These are phyloP conservation scores for Cordia subcordata DNA, from an alignment of 257 asterid genomes.

Conservation along the genomic window DNA sequence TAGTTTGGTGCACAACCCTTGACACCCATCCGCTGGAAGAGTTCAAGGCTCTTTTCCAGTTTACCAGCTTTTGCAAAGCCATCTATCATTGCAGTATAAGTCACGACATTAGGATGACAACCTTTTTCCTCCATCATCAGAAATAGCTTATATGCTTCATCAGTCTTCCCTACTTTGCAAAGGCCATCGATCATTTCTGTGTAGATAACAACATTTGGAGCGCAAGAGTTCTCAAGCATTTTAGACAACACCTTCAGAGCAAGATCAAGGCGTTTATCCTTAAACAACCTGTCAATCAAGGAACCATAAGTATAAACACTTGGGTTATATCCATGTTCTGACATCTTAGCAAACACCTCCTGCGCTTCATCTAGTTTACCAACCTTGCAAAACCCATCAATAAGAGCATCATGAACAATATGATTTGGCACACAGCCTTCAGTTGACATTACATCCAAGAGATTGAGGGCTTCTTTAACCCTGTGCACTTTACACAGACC, in stretches of 20 bases:
- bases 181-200: constrained; percentile 94
- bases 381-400: constrained; percentile 90
- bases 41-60: constrained; percentile 63
- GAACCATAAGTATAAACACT: constrained; percentile 78
- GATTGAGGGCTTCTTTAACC: constrained; percentile 70
- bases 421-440: constrained; percentile 79
- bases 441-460: constrained; percentile 60
- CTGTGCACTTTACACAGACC: constrained; percentile 88
- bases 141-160: constrained; percentile 84
- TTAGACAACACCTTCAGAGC: constrained; percentile 73
- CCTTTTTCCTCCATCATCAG: constrained; percentile 97
- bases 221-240: constrained; percentile 77
- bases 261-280: constrained; percentile 87
- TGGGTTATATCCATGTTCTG: constrained; percentile 63
- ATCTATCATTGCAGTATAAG: constrained; percentile 92
- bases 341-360: constrained; percentile 69
- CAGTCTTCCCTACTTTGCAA: constrained; percentile 81
- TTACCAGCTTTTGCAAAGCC: constrained; percentile 77
- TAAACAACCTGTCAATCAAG: constrained; percentile 72
- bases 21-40: constrained; percentile 49
- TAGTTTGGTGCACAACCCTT: constrained; percentile 84
- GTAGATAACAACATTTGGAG: constrained; percentile 78
- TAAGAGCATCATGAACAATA: constrained; percentile 77
- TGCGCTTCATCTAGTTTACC: constrained; percentile 95
- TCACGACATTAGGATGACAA: constrained; percentile 86